Percentiles rank a stretch among this genome's conserved stretches.
Evolutionary conservation across 106 monocot genomes (phyloP).

Genomic region (Dioscorea zingiberensis): DNA sequence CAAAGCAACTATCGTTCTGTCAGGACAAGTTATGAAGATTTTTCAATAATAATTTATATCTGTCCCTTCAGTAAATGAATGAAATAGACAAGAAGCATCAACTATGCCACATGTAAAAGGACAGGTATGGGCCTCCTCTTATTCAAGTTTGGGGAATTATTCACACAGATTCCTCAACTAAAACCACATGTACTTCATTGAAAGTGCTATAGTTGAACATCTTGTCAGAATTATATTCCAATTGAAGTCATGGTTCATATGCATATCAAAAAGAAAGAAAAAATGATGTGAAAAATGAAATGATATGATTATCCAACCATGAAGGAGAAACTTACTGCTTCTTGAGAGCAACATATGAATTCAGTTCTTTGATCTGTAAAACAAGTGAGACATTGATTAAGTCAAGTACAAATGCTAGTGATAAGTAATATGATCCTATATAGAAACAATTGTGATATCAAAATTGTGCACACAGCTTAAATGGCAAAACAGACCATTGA

Average conservation of each 20-base stretch:
- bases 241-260: neutral
- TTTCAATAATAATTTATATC: no score
- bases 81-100: no score
- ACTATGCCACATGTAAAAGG: no score
- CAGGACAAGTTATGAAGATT: no score
- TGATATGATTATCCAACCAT: neutral
- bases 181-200: no score
- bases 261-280: neutral
- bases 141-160: no score
- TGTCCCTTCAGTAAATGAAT: no score
- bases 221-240: no score
- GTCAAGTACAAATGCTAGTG: neutral
- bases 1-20: no score
- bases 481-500: conserved; percentile 2
- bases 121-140: no score
- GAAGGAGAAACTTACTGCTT: conserved; percentile 9
- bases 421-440: neutral
- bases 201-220: no score
- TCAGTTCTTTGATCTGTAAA: conserved; percentile 20
- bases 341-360: conserved; percentile 19
- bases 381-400: neutral
- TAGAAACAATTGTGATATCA: neutral
- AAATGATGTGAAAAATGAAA: neutral
- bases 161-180: no score
- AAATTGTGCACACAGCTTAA: neutral